These are phyloP conservation scores for Oldenlandia corymbosa DNA, from an alignment of 257 asterid genomes.

Conservation along the genomic window DNA sequence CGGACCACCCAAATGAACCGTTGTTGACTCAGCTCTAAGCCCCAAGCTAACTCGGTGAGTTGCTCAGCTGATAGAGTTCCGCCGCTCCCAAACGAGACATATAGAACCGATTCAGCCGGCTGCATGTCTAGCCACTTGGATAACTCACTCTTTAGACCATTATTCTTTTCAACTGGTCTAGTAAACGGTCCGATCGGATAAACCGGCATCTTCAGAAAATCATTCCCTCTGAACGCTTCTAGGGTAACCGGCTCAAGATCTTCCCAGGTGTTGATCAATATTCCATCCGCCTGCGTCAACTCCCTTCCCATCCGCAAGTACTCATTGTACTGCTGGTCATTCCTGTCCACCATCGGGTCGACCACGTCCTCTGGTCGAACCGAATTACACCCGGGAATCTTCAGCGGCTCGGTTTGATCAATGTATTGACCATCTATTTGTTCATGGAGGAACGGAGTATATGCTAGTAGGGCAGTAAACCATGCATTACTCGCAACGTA, in stretches of 20 bases:
- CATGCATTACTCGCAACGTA: constrained; percentile 42
- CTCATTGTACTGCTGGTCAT: constrained; percentile 38
- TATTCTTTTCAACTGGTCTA: constrained; percentile 28
- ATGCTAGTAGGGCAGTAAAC: constrained; percentile 41
- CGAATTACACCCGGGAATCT: constrained; percentile 61
- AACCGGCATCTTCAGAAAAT: constrained; percentile 30
- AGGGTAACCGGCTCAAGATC: constrained; percentile 46
- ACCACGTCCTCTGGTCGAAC: constrained; percentile 64
- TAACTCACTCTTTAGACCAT: background rate
- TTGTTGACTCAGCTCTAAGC: constrained; percentile 51
- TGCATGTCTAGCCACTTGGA: constrained; percentile 54
- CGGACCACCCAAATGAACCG: constrained; percentile 69
- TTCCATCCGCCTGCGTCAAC: constrained; percentile 40
- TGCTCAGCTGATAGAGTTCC: constrained; percentile 44
- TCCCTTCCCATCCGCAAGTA: constrained; percentile 22
- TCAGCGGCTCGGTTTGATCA: constrained; percentile 30
- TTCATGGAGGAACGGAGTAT: constrained; percentile 48
- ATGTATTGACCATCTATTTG: constrained; percentile 42
- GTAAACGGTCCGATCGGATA: constrained; percentile 56
- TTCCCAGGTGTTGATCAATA: constrained; percentile 60
- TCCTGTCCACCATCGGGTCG: constrained; percentile 61
- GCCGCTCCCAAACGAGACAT: constrained; percentile 70
- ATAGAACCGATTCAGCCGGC: constrained; percentile 45
- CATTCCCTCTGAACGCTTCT: constrained; percentile 36
- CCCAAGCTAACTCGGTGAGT: constrained; percentile 51